Evolutionary conservation across 768 basidiomycete species (phyloP), one percentile per base, ranked within the genome.

Genomic region (Kwoniella dendrophila): DNA sequence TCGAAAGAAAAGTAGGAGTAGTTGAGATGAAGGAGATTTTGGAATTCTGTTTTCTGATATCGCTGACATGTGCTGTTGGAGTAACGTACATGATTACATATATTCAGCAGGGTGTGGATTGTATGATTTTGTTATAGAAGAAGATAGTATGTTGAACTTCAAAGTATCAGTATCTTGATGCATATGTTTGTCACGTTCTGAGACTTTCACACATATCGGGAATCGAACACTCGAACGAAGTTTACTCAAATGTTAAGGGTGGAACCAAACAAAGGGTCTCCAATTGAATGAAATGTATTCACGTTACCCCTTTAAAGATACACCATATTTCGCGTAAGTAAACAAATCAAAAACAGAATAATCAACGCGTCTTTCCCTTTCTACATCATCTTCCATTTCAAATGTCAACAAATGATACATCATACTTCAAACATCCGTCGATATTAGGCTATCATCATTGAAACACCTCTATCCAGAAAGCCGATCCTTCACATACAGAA

Each of bases 211-310:
- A 44, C 24, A 22, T 44, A 24, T 44, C n/a, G n/a, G 43, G n/a
- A 22, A 20, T 24, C n/a, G 0, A 24, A 18, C 24, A 44, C 14
- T n/a, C 20, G 10, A 2, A 44, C n/a, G 38, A 16, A 40, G n/a
- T 44, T 44, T 14, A 44, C 41, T 44, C 41, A 22, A 20, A 8
- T 44, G 3, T 1, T 40, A 14, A 27, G 10, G 11, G 6, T 50
- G 49, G 49, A 51, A 51, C 49, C 49, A 51, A 51, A 51, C 49
- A 51, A 51, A 51, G 8, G n/a, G 22, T 33, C 32, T 11, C 12
- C n/a, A 33, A 26, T 34, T 5, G 7, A n/a, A 20, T 44, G 11
- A 20, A 38, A 29, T 18, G 1, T 33, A 33, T 32, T 32, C 6
- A 1, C 7, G 49, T n/a, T 7, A 51, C 49, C 49, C 49, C 32